Evolutionary conservation across 441 rosid genomes (phyloP).

Genomic region (Geranium incanum): DNA sequence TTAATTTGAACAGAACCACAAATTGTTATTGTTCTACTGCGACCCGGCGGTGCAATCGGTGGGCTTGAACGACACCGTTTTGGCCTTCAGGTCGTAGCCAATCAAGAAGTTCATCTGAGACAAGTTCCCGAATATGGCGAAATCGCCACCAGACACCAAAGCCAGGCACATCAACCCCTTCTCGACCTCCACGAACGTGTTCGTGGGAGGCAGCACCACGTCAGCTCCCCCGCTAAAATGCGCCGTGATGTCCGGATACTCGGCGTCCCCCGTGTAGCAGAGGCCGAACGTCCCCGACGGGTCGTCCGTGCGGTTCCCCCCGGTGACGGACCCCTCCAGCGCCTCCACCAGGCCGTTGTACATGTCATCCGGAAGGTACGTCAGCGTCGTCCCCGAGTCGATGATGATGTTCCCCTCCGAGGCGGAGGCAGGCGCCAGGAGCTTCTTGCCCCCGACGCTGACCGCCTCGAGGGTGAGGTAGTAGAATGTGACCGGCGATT

Average conservation of each 20-base stretch:
- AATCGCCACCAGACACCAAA: background rate
- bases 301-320: slow-evolving; percentile 24
- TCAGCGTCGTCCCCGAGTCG: slow-evolving; percentile 40
- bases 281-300: slow-evolving; percentile 25
- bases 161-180: background rate
- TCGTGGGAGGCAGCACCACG: background rate
- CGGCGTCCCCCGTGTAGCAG: slow-evolving; percentile 22
- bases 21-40: background rate
- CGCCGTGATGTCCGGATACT: background rate
- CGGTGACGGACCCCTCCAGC: slow-evolving; percentile 25
- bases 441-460: slow-evolving; percentile 30
- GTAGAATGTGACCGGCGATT: slow-evolving; percentile 30
- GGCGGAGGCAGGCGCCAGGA: slow-evolving; percentile 8
- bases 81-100: background rate
- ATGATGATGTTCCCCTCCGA: slow-evolving; percentile 36
- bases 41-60: background rate
- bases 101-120: background rate
- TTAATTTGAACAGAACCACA: too few relatives aligned
- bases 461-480: slow-evolving; percentile 37
- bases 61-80: background rate
- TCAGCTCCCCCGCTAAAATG: background rate
- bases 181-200: background rate
- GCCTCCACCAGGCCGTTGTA: slow-evolving; percentile 22
- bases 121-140: background rate
- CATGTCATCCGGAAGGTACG: slow-evolving; percentile 27